These are phyloP conservation scores for Lepiota venenata DNA, from an alignment of 768 basidiomycete genomes.

Conservation along the genomic window DNA sequence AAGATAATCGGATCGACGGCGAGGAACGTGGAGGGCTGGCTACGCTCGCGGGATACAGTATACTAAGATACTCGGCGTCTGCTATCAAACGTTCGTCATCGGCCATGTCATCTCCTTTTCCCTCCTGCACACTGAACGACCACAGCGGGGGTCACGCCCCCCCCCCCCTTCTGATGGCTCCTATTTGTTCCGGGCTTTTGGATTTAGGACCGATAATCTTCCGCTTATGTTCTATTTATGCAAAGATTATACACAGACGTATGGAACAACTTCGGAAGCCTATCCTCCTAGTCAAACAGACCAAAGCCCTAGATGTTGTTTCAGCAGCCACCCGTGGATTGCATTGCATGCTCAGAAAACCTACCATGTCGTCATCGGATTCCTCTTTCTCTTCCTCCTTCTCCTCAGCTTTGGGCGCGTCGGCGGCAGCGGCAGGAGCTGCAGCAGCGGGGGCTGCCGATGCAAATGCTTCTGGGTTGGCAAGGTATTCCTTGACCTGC, in stretches of 20 bases:
- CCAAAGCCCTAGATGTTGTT: conserved; percentile 73
- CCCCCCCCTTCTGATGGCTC: not conserved
- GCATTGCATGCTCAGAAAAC: conserved; percentile 20
- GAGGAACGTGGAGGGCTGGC: conserved; percentile 23
- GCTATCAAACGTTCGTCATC: not conserved
- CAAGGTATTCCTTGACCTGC: conserved; percentile 94
- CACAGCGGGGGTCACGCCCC: too few species aligned
- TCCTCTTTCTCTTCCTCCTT: conserved; percentile 84
- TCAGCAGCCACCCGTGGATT: not conserved
- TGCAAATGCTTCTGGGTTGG: conserved; percentile 98
- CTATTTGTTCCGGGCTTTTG: conserved; percentile 3
- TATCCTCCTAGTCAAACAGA: conserved; percentile 73
- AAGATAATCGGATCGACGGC: conserved; percentile 23
- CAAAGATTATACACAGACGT: not conserved
- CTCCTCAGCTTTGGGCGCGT: conserved; percentile 60
- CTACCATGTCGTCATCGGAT: conserved; percentile 87
- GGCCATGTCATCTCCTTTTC: too few species aligned
- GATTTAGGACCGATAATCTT: conserved; percentile 1
- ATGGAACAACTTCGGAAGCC: conserved; percentile 17
- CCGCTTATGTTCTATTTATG: conserved; percentile 1
- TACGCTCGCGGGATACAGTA: not conserved
- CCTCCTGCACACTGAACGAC: too few species aligned
- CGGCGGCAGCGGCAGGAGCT: conserved; percentile 52
- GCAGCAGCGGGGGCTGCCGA: conserved; percentile 67
- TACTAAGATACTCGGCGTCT: too few species aligned